Conservation (phyloP, 2,329 filamentous ascomycete species). For the Tolypocladium sp. region DNA sequence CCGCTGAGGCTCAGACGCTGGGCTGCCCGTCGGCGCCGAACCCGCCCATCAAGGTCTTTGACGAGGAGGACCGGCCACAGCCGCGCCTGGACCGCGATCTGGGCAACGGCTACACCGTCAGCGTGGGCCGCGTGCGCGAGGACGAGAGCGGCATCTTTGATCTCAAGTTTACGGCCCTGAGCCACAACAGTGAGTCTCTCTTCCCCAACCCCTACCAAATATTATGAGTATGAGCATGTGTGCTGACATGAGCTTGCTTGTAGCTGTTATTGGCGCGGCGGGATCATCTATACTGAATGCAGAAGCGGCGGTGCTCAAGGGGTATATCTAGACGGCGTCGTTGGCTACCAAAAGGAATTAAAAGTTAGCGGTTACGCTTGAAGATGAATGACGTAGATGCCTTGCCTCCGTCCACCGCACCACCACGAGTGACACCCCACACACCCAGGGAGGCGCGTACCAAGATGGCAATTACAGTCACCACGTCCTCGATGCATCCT, state of each 20-base stretch:
- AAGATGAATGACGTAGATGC: background rate
- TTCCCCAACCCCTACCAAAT: background rate
- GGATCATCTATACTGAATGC: conserved; percentile 93
- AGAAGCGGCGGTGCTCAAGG: conserved; percentile 85
- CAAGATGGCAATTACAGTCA: background rate
- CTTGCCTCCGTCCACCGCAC: background rate
- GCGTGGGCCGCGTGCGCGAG: conserved; percentile 77
- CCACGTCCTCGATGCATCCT: background rate
- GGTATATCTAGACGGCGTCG: conserved; percentile 50
- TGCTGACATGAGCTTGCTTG: background rate
- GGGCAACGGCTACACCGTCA: conserved; percentile 79
- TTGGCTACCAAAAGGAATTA: background rate
- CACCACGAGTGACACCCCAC: too few relatives aligned
- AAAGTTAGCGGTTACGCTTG: background rate
- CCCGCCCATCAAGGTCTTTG: conserved; percentile 77
- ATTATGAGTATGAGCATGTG: background rate
- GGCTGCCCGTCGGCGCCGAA: conserved; percentile 81
- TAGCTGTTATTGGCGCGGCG: conserved; percentile 87
- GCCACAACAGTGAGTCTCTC: conserved; percentile 56
- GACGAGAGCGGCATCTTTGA: conserved; percentile 88
- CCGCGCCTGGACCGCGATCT: conserved; percentile 83
- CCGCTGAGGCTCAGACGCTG: conserved; percentile 70
- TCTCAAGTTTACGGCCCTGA: conserved; percentile 87
- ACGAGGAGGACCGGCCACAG: conserved; percentile 84
- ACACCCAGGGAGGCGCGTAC: background rate